phyloP scores from a whole-genome alignment of 73 alveolate species.

The Tetrahymena thermophila region DNA sequence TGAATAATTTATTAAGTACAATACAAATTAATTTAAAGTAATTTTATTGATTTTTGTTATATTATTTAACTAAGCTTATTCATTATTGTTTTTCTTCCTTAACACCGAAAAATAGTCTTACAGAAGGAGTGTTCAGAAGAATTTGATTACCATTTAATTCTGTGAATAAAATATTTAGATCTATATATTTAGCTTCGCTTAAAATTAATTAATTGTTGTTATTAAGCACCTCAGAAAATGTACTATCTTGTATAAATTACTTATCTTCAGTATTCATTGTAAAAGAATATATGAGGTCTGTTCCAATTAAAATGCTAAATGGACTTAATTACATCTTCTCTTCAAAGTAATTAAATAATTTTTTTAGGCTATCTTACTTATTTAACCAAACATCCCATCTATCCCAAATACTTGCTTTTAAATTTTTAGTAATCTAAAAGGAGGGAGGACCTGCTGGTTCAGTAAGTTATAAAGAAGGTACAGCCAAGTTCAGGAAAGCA shows the following conservation, averaged over 20 bases:
- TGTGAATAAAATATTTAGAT: neutral
- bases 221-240: neutral
- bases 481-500: conserved; percentile 42
- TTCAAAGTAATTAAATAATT: neutral
- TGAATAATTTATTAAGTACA: no score
- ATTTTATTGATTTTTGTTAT: neutral
- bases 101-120: neutral
- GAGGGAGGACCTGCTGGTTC: conserved; percentile 15
- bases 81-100: neutral
- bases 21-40: no score
- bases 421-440: neutral
- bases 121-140: neutral
- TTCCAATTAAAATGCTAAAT: neutral
- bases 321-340: neutral
- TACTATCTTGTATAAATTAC: neutral
- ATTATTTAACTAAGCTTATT: neutral
- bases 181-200: neutral
- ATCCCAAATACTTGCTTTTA: conserved; percentile 35
- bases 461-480: conserved; percentile 22
- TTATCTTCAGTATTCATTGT: neutral
- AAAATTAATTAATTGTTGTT: neutral
- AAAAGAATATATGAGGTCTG: neutral
- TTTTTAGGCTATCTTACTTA: neutral
- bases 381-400: conserved; percentile 41
- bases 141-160: neutral